Percentiles rank a stretch among this genome's conserved stretches.
phyloP scores from a whole-genome alignment of 2,329 filamentous ascomycete species.

The Diaporthe humulicola region DNA sequence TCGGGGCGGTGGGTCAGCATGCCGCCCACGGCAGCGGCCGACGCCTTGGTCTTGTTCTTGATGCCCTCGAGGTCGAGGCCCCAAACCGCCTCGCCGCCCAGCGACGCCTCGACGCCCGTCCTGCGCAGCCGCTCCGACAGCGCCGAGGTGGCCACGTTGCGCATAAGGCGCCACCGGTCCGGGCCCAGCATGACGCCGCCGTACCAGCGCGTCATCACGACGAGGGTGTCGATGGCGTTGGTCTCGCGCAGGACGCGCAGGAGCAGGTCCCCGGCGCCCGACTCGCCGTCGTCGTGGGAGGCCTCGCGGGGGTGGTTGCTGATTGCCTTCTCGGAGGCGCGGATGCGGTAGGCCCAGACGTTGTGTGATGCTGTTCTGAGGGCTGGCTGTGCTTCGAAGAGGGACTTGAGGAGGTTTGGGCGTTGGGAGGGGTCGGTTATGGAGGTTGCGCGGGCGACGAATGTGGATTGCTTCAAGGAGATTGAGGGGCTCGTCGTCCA shows the following conservation, averaged over 20 bases:
- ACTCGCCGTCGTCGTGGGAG: conserved; percentile 73
- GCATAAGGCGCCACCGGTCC: conserved; percentile 74
- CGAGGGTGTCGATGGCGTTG: conserved; percentile 63
- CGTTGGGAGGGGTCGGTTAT: conserved; percentile 57
- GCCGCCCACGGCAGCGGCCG: conserved; percentile 56
- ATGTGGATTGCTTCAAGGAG: conserved; percentile 67
- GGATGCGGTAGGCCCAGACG: conserved; percentile 65
- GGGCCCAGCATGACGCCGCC: conserved; percentile 72
- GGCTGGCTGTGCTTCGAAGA: conserved; percentile 62
- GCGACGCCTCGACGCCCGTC: conserved; percentile 54
- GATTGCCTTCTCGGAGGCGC: conserved; percentile 50
- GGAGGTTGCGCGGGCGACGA: conserved; percentile 66
- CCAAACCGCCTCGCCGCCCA: conserved; percentile 71
- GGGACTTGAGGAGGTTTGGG: conserved; percentile 57
- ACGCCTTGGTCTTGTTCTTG: conserved; percentile 53
- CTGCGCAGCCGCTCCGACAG: conserved; percentile 64
- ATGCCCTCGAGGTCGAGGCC: conserved; percentile 69
- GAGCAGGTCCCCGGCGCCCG: conserved; percentile 69
- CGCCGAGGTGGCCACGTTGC: conserved; percentile 67
- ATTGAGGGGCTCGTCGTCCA: conserved; percentile 68
- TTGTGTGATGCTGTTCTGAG: conserved; percentile 71
- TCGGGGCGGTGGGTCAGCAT: conserved; percentile 84
- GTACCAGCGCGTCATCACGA: conserved; percentile 74
- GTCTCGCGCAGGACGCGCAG: conserved; percentile 66
- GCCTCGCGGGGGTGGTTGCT: conserved; percentile 59